Conservation (phyloP, 306 rosid species). For the Begonia loranthoides region DNA sequence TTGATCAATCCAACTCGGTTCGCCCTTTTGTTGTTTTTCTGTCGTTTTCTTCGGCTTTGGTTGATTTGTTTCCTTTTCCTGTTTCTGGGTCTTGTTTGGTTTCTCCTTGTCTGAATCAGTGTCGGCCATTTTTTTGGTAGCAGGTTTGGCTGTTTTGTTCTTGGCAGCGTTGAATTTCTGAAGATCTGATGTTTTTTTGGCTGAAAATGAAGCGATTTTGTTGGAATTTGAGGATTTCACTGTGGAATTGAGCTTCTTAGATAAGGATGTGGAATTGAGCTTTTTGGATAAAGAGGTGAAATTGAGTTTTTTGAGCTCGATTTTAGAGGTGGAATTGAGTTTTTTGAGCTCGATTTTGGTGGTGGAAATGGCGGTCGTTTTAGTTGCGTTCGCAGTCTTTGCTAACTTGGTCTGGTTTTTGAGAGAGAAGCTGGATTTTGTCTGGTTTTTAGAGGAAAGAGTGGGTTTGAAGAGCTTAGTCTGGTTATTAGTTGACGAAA, state of each 20-base stretch:
- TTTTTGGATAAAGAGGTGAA: constrained; percentile 15
- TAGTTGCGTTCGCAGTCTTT: constrained; percentile 11
- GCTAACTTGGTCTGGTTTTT: constrained; percentile 15
- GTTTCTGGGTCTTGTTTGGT: constrained; percentile 4
- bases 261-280: constrained; percentile 29
- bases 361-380: not conserved
- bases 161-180: constrained; percentile 25
- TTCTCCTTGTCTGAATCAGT: constrained; percentile 9
- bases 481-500: constrained; percentile 29
- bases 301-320: constrained; percentile 44
- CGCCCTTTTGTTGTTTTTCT: not conserved
- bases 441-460: constrained; percentile 41
- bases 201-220: constrained; percentile 19
- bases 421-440: constrained; percentile 18
- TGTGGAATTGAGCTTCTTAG: constrained; percentile 45
- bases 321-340: constrained; percentile 45
- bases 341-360: constrained; percentile 31
- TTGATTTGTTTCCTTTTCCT: constrained; percentile 15
- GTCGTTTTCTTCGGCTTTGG: constrained; percentile 27
- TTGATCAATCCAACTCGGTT: constrained; percentile 37
- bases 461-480: constrained; percentile 38
- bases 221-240: constrained; percentile 31
- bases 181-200: constrained; percentile 36
- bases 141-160: constrained; percentile 48
- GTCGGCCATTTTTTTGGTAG: constrained; percentile 20